These are phyloP conservation scores for Obelidium mucronatum DNA, from an alignment of 192 early-diverging fungal genomes.

Conservation along the genomic window DNA sequence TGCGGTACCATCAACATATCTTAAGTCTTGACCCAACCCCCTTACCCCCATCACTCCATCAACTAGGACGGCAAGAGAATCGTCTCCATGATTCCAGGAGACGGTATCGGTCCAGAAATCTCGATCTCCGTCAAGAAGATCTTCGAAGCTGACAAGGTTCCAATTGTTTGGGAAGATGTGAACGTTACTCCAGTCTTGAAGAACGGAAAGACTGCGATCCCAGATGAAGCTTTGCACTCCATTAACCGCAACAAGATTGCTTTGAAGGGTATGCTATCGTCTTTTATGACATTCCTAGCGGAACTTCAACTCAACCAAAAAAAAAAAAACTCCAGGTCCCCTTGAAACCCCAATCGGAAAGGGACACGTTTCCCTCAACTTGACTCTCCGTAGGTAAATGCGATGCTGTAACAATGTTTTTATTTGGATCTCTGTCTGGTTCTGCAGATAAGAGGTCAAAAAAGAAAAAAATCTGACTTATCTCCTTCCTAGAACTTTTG, in stretches of 20 bases:
- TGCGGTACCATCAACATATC: neutral
- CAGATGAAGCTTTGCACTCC: conserved; percentile 88
- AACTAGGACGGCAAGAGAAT: conserved; percentile 59
- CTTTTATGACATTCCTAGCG: neutral
- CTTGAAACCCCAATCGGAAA: conserved; percentile 98
- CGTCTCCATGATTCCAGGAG: conserved; percentile 96
- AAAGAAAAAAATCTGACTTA: conserved; percentile 3
- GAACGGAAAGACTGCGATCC: conserved; percentile 93
- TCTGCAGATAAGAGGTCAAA: conserved; percentile 4
- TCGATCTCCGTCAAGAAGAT: conserved; percentile 90
- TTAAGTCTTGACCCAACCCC: neutral
- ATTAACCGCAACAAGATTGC: conserved; percentile 97
- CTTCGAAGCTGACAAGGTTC: conserved; percentile 89
- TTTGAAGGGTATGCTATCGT: conserved; percentile 73
- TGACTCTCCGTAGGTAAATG: conserved; percentile 60
- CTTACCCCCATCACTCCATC: neutral
- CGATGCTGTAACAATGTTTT: too few relatives aligned
- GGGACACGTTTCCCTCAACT: conserved; percentile 95
- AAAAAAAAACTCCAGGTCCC: too few relatives aligned
- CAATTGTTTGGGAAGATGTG: conserved; percentile 96
- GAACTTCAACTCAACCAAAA: too few relatives aligned
- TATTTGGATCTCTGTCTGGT: neutral
- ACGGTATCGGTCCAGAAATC: conserved; percentile 99
- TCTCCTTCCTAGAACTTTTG: conserved; percentile 90
- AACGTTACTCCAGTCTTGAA: conserved; percentile 92